Evolutionary conservation across 345 rosid genomes (phyloP).

Genomic region (Gossypioides kirkii): DNA sequence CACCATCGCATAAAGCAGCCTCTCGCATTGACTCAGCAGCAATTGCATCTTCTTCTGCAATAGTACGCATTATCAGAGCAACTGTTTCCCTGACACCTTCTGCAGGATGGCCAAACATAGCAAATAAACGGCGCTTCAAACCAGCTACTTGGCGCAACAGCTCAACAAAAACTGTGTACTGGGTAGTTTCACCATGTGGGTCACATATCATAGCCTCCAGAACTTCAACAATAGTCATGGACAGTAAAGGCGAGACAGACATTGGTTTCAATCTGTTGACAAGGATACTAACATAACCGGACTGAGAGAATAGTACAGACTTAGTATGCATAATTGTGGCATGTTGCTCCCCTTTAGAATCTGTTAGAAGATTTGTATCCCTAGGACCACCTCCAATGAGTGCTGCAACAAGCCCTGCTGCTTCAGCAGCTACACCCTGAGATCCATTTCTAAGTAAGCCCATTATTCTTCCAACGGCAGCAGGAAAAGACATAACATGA

Average conservation of each 20-base stretch:
- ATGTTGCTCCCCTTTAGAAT: constrained; percentile 86
- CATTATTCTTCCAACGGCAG: constrained; percentile 99
- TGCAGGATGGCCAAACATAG: constrained; percentile 96
- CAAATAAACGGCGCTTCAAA: constrained; percentile 84
- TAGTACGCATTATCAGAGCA: constrained; percentile 96
- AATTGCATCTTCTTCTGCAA: constrained; percentile 99
- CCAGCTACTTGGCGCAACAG: constrained; percentile 95
- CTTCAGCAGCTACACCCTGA: constrained; percentile 92
- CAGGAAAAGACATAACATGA: constrained; percentile 97
- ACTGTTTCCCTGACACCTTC: constrained; percentile 96
- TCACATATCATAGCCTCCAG: constrained; percentile 99
- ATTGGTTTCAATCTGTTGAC: constrained; percentile 88
- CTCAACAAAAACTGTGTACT: constrained; percentile 89
- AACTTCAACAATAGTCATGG: constrained; percentile 96
- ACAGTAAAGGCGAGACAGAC: constrained; percentile 93
- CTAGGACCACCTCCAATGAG: constrained; percentile 86
- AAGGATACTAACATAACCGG: constrained; percentile 63
- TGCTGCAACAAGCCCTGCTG: constrained; percentile 77
- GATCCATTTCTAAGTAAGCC: constrained; percentile 97
- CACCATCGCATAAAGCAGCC: constrained; percentile 98
- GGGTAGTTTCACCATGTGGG: constrained; percentile 98
- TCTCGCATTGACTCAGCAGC: constrained; percentile 99
- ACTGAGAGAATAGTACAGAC: constrained; percentile 80
- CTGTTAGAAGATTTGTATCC: constrained; percentile 48
- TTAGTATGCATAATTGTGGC: constrained; percentile 96